These are phyloP conservation scores for Aspergillus viridinutans DNA, from an alignment of 2,329 filamentous ascomycete species.

Conservation along the genomic window DNA sequence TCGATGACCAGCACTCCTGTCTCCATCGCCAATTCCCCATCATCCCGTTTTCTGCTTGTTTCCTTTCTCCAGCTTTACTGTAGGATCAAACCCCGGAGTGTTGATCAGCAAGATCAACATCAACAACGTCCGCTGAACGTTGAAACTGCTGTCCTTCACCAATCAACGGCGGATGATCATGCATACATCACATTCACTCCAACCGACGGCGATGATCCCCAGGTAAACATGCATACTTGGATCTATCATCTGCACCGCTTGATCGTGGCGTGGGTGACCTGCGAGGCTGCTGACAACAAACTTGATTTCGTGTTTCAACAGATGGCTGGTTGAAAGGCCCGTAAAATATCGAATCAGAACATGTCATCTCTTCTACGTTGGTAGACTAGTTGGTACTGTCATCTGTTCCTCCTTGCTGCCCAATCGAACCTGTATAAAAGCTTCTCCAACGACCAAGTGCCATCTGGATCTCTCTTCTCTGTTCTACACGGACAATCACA, in stretches of 20 bases:
- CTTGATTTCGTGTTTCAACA: neutral
- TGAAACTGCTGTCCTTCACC: neutral
- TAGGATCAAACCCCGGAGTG: too few relatives aligned
- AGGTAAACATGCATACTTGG: slow-evolving; percentile 30
- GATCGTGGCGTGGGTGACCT: neutral
- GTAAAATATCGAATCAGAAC: too few relatives aligned
- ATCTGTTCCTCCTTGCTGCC: neutral
- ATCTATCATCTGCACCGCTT: neutral
- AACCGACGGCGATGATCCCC: neutral
- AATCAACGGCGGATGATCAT: neutral
- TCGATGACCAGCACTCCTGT: neutral
- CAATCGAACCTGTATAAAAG: neutral
- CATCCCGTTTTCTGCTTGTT: too few relatives aligned
- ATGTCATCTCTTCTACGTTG: neutral
- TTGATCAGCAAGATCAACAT: neutral
- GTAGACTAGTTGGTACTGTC: neutral
- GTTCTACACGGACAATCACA: neutral
- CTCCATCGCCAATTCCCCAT: neutral
- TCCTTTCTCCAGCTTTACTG: neutral
- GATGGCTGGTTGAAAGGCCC: neutral
- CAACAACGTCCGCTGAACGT: neutral
- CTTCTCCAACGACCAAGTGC: neutral
- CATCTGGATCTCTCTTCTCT: neutral
- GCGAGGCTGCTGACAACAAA: neutral
- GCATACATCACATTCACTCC: neutral